Conservation (phyloP, 805 yeast species). For the Wickerhamiella kurtzmanii region DNA sequence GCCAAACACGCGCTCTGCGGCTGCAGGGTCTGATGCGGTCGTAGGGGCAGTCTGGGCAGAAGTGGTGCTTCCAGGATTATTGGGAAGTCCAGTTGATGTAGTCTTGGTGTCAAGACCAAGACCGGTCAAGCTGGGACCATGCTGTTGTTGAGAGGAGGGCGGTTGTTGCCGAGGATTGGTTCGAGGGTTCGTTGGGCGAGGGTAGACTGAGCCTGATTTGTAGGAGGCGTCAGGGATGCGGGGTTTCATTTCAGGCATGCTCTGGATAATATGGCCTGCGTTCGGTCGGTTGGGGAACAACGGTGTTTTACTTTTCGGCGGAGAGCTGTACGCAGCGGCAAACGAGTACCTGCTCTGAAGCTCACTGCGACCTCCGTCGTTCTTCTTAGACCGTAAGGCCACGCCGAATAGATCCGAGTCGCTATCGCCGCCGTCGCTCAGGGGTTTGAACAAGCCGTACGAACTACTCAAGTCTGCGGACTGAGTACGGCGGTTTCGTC, state of each 20-base stretch:
- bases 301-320: constrained; percentile 6
- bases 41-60: background rate
- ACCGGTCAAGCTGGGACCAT: too few species aligned
- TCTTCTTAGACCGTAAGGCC: background rate
- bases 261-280: too few species aligned
- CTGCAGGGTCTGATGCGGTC: background rate
- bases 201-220: too few species aligned
- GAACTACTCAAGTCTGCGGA: too few species aligned
- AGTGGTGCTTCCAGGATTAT: background rate
- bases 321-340: constrained; percentile 18
- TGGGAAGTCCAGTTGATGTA: background rate
- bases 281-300: too few species aligned
- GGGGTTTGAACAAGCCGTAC: background rate
- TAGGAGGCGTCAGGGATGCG: too few species aligned
- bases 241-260: too few species aligned
- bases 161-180: too few species aligned
- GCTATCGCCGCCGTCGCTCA: background rate
- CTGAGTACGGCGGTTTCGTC: too few species aligned
- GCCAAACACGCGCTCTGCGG: background rate
- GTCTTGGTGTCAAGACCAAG: background rate
- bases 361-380: background rate
- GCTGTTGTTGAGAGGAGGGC: too few species aligned
- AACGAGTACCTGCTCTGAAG: constrained; percentile 24
- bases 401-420: background rate
- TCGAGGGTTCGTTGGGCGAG: too few species aligned